These are phyloP conservation scores for Psidium friedrichsthalianum DNA, from an alignment of 345 rosid species.

Conservation along the genomic window DNA sequence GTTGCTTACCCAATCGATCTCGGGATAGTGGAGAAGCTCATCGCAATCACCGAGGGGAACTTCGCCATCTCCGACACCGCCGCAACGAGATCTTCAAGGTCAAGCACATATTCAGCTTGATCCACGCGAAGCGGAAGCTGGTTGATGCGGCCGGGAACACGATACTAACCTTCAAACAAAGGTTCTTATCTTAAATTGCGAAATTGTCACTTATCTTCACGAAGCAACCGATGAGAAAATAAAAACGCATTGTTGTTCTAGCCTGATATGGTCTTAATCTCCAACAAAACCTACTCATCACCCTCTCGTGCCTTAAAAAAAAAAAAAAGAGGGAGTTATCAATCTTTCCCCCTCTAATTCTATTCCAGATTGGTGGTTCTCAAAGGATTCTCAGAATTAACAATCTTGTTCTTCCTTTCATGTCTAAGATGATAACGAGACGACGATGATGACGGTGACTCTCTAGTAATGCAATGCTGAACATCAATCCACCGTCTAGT, in stretches of 20 bases:
- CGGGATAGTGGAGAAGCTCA: conserved; percentile 1
- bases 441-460: background rate
- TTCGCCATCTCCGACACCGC: conserved; percentile 7
- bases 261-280: background rate
- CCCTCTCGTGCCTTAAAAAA: background rate
- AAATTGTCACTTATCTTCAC: background rate
- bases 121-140: conserved; percentile 2
- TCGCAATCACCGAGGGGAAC: background rate
- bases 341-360: too few relatives aligned
- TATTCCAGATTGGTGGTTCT: too few relatives aligned
- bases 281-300: background rate
- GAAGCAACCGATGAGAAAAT: background rate
- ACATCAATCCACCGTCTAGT: too few relatives aligned
- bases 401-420: too few relatives aligned
- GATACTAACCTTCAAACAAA: conserved; percentile 1
- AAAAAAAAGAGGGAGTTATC: background rate
- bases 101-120: background rate
- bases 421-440: background rate
- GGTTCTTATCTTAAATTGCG: background rate
- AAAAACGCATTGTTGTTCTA: background rate
- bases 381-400: too few relatives aligned
- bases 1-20: conserved; percentile 11
- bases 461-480: background rate
- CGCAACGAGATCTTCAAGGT: conserved; percentile 11
- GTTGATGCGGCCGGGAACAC: conserved; percentile 8